These are phyloP conservation scores for Trifolium subterraneum DNA, from an alignment of 306 rosid species.

Conservation along the genomic window DNA sequence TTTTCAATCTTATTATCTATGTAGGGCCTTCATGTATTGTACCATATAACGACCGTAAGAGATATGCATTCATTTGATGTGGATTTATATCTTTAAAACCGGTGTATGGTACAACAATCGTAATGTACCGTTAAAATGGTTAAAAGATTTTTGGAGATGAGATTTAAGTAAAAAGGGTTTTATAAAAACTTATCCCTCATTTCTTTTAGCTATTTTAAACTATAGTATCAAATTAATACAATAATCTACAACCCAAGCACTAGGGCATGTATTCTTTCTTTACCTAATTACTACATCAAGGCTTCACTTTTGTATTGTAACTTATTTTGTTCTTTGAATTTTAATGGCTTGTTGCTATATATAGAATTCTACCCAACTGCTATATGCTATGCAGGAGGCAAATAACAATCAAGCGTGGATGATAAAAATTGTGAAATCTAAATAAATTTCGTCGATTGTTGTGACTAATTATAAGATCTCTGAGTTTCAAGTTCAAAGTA, in stretches of 20 bases:
- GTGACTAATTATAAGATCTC: neutral
- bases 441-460: too few species aligned
- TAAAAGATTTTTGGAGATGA: conserved; percentile 38
- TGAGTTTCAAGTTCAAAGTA: neutral
- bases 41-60: neutral
- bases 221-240: conserved; percentile 3
- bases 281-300: neutral
- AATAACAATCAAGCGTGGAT: neutral
- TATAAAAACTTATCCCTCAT: conserved; percentile 21
- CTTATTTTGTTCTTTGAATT: neutral
- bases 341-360: neutral
- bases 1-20: neutral
- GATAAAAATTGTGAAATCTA: neutral
- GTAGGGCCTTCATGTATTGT: neutral
- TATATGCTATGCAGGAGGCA: neutral
- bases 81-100: neutral
- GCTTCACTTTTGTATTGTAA: neutral
- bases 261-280: neutral
- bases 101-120: neutral
- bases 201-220: conserved; percentile 25
- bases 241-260: neutral
- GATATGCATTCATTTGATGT: neutral
- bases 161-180: neutral
- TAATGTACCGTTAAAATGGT: conserved; percentile 10
- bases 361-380: neutral